Percentiles rank a stretch among this genome's conserved stretches.
Conservation (phyloP, 257 asterid genomes). For the Verbena officinalis region DNA sequence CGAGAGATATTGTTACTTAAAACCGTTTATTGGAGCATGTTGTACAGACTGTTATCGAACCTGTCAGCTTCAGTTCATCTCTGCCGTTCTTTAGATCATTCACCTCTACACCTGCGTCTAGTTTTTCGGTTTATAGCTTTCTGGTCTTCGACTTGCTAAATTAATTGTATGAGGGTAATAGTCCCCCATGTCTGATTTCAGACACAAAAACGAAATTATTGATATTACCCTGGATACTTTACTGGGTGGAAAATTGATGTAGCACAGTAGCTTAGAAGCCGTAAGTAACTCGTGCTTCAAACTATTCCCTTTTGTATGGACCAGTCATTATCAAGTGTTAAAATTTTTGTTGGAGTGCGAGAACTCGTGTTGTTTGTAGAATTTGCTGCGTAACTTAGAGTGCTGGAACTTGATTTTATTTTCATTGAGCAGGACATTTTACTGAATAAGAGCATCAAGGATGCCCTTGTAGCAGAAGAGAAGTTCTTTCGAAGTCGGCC, state of each 20-base stretch:
- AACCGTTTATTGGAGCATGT: slow-evolving; percentile 6
- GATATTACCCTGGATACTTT: neutral
- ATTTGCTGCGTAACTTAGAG: neutral
- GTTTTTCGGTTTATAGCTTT: neutral
- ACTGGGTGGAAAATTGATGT: neutral
- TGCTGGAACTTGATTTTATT: slow-evolving; percentile 14
- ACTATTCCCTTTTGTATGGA: neutral
- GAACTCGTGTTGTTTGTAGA: slow-evolving; percentile 5
- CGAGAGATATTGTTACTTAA: neutral
- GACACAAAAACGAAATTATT: neutral
- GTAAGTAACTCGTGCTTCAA: neutral
- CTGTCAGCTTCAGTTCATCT: neutral
- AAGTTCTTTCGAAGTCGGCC: slow-evolving; percentile 90
- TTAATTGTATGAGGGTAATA: neutral
- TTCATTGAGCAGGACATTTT: slow-evolving; percentile 70
- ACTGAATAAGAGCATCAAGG: slow-evolving; percentile 78
- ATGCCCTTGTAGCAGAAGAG: slow-evolving; percentile 92
- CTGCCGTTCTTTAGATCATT: neutral
- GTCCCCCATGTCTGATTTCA: neutral
- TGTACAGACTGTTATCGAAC: slow-evolving; percentile 10
- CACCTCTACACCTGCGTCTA: neutral
- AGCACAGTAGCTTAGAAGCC: neutral
- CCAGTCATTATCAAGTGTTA: neutral
- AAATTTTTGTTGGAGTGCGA: neutral
- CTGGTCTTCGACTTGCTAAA: neutral